Base-by-base conservation (phyloP, 2,329 filamentous ascomycete genomes). In the Hawksworthiomyces lignivorus region DNA sequence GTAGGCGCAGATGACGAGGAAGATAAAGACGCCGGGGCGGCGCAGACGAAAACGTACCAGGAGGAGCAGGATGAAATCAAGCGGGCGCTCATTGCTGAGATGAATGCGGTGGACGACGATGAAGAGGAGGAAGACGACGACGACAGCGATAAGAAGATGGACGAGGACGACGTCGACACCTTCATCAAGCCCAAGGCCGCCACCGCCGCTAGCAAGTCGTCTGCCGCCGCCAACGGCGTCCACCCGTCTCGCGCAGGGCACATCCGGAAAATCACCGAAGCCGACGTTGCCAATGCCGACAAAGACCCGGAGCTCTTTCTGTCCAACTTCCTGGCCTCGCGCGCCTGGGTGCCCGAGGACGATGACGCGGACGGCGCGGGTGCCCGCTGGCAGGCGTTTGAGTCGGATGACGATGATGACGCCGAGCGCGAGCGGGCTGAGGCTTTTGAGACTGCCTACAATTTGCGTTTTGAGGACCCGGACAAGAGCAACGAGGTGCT, bases 391-490 rank as follows among this genome's bases (percentile, higher is more conserved):
- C 72, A 89, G 53, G 85, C 89, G 1, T 84, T 98, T 44, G 87
- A 96, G 57, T 95, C 88, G 0, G 92, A 98, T 52, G 88, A 96
- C 0, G 87, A 95, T 39, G 87, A 72, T 0, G 89, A 92, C 50
- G 87, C 70, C 22, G 68, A 86, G 32, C 78, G 83, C 26, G 73
- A 76, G 21, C 73, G 77, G 34, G 89, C 89, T 20, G 90, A 97
- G 33, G 79, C 83, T 47, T 94, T 90, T 55, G 92, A 98, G 64
- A 75, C 85, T 50, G 89, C 89, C 5, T 98, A 95, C 67, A 98
- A 98, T 65, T 67, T 96, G 64, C 84, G 92, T 26, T 98, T 98
- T 56, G 92, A 98, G 60, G 86, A 97, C 54, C 88, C 92, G 0
- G 75, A 75, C 46, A 88, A 86, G 57, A 81, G 86, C 54, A 96